Evolutionary conservation across 352 stramenopile species (phyloP).

Genomic region (Pythium rishiriense): DNA sequence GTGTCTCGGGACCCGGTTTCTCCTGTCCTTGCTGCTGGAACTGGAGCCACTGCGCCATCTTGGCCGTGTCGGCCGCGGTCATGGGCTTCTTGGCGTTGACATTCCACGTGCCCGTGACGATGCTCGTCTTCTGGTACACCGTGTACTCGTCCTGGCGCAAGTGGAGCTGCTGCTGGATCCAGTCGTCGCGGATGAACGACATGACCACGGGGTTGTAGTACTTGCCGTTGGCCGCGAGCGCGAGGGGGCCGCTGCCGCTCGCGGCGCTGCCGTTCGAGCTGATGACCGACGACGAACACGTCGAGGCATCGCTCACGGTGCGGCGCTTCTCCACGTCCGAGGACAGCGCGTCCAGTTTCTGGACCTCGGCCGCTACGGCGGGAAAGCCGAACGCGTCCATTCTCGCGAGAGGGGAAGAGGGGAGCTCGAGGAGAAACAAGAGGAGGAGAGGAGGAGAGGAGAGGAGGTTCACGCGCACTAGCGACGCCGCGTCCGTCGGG

Average conservation of each 20-base stretch:
- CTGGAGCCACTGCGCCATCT: constrained; percentile 75
- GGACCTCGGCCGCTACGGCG: constrained; percentile 21
- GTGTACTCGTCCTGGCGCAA: constrained; percentile 68
- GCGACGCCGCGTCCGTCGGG: neutral
- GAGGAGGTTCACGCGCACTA: no score
- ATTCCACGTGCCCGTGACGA: constrained; percentile 97
- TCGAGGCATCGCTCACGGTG: constrained; percentile 15
- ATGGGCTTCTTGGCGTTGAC: constrained; percentile 99
- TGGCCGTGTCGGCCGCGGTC: constrained; percentile 42
- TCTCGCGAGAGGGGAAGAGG: neutral
- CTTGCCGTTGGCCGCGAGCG: constrained; percentile 39
- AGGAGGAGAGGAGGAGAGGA: no score
- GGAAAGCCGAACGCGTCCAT: constrained; percentile 31
- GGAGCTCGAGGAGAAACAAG: neutral
- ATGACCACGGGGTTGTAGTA: constrained; percentile 86
- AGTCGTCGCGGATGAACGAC: constrained; percentile 86
- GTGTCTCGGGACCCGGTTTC: constrained; percentile 18
- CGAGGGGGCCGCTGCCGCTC: neutral
- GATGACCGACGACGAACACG: constrained; percentile 1
- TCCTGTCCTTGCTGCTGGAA: constrained; percentile 20
- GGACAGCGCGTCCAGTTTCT: constrained; percentile 28
- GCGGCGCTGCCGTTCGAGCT: constrained; percentile 4
- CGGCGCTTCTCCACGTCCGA: constrained; percentile 13
- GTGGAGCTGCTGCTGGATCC: constrained; percentile 80
- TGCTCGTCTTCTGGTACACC: constrained; percentile 48